Evolutionary conservation across 2,329 filamentous ascomycete species (phyloP), one percentile per base, ranked within the genome.

Genomic region (Fusarium sp.): DNA sequence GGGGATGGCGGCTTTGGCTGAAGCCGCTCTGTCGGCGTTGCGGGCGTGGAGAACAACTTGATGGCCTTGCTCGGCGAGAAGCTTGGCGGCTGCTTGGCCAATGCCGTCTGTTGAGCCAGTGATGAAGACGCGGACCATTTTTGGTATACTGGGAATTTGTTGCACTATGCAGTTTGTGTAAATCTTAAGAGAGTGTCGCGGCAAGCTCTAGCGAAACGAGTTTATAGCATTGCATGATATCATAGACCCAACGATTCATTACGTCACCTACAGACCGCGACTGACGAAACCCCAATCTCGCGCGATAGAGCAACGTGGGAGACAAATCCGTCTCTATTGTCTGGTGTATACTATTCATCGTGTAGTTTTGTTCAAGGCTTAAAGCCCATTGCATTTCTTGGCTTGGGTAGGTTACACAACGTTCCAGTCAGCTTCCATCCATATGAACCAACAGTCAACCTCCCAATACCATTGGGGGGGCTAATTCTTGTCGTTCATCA

Each of bases 51-150:
- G 49, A 4, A 51, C 48, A 3, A 73, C 70, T 22, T 71, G 67
- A 13, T 73, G 70, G n/a, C 67, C 64, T 25, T 71, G 70, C 12
- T 73, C 67, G 0, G 48, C 57, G 14, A 73, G 60, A 22, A 67
- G 57, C 27, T 71, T 71, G 12, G 70, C 70, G 14, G 58, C 58
- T 1, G 57, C 70, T 42, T 69, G 70, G 8, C 70, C 70, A 13
- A 73, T 71, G 34, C 70, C 70, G 30, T 73, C 70, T 16, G 60
- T 53, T 7, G 70, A 73, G 6, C 70, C 70, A n/a, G 70, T 73
- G 25, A 73, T 69, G 25, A 73, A 73, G 24, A 73, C 53, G 10
- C 70, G 70, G 2, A 69, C 70, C 70, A 73, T 73, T 2, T 2
- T 55, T 57, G 13, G 4, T 29, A 29, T 29, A 29, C 9, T 11